phyloP scores from a whole-genome alignment of 768 basidiomycete genomes.

The Tylopilus cervinicoccineus region DNA sequence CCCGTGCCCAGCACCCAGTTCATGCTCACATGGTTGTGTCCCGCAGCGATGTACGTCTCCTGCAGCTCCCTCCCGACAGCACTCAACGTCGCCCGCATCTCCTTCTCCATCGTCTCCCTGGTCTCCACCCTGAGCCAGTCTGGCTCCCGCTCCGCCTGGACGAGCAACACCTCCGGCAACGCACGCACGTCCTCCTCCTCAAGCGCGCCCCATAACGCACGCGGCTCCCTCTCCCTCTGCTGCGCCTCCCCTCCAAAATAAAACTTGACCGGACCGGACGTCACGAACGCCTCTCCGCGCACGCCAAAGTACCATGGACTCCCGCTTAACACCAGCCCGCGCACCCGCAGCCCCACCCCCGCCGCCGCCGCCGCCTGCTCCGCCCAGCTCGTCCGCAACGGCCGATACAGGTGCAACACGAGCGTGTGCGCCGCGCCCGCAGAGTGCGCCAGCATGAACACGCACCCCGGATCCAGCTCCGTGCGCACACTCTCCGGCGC shows the following conservation, averaged over 20 bases:
- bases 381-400: conserved; percentile 33
- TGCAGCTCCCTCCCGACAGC: conserved; percentile 14
- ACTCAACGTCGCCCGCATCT: conserved; percentile 35
- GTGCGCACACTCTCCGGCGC: conserved; percentile 1
- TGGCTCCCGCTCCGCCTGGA: conserved; percentile 54
- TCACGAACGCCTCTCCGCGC: conserved; percentile 24
- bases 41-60: conserved; percentile 37
- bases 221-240: conserved; percentile 39
- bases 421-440: conserved; percentile 53
- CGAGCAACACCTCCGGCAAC: conserved; percentile 46
- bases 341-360: conserved; percentile 29
- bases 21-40: conserved; percentile 64
- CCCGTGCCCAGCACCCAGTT: conserved; percentile 49
- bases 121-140: conserved; percentile 36
- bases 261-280: conserved; percentile 21
- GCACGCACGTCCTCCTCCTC: conserved; percentile 31
- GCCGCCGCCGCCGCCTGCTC: conserved; percentile 21
- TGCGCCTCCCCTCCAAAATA: conserved; percentile 39
- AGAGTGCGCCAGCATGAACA: conserved; percentile 59
- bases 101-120: conserved; percentile 36
- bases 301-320: conserved; percentile 41
- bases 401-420: conserved; percentile 38
- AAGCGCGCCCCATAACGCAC: conserved; percentile 37
- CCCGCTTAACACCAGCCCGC: conserved; percentile 44
- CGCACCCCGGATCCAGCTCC: conserved; percentile 36